Evolutionary conservation across 352 stramenopile species (phyloP), one percentile per base, ranked within the genome.

Genomic region (Phytopythium cucurbitacearum): DNA sequence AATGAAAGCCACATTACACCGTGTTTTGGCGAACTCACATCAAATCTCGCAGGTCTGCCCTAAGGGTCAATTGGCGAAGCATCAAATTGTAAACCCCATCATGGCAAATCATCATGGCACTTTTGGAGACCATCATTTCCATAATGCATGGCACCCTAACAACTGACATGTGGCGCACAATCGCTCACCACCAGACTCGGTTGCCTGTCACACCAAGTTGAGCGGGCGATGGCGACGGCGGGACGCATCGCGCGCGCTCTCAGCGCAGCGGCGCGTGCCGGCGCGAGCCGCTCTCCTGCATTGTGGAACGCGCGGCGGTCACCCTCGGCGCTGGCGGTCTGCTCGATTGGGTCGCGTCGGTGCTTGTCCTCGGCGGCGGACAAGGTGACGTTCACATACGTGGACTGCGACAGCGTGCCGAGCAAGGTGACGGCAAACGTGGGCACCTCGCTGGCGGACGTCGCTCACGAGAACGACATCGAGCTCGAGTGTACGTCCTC

Each of bases 391-490:
- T 80, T 97, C 52, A 87, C 68, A 40, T 96, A 96, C 60, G 64
- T 96, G 39, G 80, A 93, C 48, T 71, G 62, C 12, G 87, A 97
- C 48, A 89, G 88, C 34, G 72, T 79, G 28, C 55, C 69, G n/a
- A 77, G 75, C 5, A 61, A 64, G 0, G 88, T 98, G 39, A 71
- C 64, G n/a, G 91, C 89, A 1, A 60, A 65, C 1, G 65, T 85
- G 10, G 89, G 91, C 21, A 51, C 96, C 39, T 84, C 79, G 40
- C 67, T 98, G 35, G 67, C 97, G 47, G 90, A 97, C 47, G 84
- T 98, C 48, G 91, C 91, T 8, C 85, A 97, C 47, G 85, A 96
- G 40, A 94, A 98, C 65, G 90, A 97, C 71, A 79, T 98, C 40
- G 92, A 98, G 68, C 73, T 98, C 3, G 92, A 98, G 71, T 69